These are phyloP conservation scores for Crinitomyces ghanaensis DNA, from an alignment of 805 yeast species.

Conservation along the genomic window DNA sequence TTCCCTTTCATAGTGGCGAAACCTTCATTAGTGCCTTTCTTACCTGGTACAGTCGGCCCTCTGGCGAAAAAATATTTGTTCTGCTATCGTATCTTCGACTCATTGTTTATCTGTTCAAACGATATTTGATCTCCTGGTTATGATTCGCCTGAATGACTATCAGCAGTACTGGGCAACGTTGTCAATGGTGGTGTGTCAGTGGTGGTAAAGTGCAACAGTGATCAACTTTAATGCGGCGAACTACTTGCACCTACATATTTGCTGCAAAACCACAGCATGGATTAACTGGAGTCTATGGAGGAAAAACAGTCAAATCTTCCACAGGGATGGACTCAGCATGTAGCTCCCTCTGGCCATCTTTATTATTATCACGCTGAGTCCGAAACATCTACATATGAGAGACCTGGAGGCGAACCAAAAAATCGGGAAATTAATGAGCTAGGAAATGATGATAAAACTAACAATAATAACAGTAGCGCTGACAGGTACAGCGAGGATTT, in stretches of 20 bases:
- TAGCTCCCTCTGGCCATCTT: constrained; percentile 29
- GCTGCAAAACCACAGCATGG: too few relatives aligned
- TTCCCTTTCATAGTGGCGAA: not conserved
- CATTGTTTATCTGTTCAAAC: constrained; percentile 4
- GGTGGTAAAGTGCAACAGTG: too few relatives aligned
- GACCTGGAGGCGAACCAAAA: constrained; percentile 19
- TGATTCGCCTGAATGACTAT: too few relatives aligned
- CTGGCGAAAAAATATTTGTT: constrained; percentile 98
- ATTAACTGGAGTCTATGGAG: too few relatives aligned
- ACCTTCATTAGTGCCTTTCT: constrained; percentile 15
- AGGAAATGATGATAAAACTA: not conserved
- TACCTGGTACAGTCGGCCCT: constrained; percentile 92
- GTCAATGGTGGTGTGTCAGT: too few relatives aligned
- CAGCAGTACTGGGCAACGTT: too few relatives aligned
- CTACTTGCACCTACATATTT: too few relatives aligned
- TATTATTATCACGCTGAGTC: constrained; percentile 31
- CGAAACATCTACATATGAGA: constrained; percentile 30
- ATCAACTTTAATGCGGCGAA: too few relatives aligned
- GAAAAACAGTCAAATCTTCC: too few relatives aligned
- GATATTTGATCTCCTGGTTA: too few relatives aligned
- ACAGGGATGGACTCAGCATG: constrained; percentile 29
- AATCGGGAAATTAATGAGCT: not conserved
- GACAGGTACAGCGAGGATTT: too few relatives aligned
- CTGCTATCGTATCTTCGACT: constrained; percentile 94
- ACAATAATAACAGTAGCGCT: not conserved